These are phyloP conservation scores for Venturia carpophila DNA, from an alignment of 2,329 filamentous ascomycete species.

Conservation along the genomic window DNA sequence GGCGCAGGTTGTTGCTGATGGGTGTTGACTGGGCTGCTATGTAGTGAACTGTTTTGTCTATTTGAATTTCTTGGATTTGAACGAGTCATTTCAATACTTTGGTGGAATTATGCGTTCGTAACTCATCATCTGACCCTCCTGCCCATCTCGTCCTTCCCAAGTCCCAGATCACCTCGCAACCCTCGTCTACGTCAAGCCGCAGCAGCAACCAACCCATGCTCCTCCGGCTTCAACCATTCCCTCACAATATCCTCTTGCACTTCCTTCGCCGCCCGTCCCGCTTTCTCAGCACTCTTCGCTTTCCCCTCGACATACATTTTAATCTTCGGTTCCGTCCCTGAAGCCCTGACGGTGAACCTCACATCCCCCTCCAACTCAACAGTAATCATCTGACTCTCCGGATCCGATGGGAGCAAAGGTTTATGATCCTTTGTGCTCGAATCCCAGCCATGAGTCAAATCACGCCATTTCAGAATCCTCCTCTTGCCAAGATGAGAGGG, in stretches of 20 bases:
- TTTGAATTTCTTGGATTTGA: too few species aligned
- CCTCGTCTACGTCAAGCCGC: not conserved
- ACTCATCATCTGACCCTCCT: too few species aligned
- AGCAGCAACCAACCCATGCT: constrained; percentile 22
- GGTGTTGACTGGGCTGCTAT: too few species aligned
- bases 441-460: constrained; percentile 54
- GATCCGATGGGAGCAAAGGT: constrained; percentile 50
- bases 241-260: constrained; percentile 39
- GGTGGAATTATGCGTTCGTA: too few species aligned
- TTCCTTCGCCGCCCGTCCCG: constrained; percentile 37
- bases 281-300: constrained; percentile 34
- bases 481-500: constrained; percentile 43
- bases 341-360: constrained; percentile 53
- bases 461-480: constrained; percentile 51
- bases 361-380: constrained; percentile 49
- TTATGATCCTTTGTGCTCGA: constrained; percentile 44
- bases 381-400: constrained; percentile 56
- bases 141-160: too few species aligned
- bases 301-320: constrained; percentile 50
- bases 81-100: too few species aligned
- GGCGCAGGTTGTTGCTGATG: not conserved
- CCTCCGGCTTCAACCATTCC: constrained; percentile 42
- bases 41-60: too few species aligned
- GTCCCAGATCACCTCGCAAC: too few species aligned
- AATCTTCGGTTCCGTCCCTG: constrained; percentile 60